Conservation (phyloP, 2,329 filamentous ascomycete species). For the Fusarium succisae region DNA sequence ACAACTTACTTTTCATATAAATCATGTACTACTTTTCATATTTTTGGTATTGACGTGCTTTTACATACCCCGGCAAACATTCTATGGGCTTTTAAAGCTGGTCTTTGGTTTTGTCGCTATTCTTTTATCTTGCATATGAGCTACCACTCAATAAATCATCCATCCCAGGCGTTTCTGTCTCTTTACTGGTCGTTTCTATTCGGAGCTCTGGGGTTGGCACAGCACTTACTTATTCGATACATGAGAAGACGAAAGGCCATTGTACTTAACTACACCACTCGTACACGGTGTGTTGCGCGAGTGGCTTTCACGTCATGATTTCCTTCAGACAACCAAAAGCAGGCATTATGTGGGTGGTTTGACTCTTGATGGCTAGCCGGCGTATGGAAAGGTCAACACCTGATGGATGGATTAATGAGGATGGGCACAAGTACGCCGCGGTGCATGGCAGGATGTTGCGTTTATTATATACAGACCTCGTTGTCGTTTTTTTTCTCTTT, state of each 20-base stretch:
- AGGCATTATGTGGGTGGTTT: constrained; percentile 24
- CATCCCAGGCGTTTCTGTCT: constrained; percentile 27
- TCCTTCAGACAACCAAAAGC: constrained; percentile 36
- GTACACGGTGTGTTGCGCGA: background rate
- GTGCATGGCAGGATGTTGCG: background rate
- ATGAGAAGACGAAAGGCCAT: constrained; percentile 3
- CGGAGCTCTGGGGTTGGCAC: constrained; percentile 4
- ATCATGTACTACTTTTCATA: constrained; percentile 36
- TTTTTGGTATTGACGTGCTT: constrained; percentile 17
- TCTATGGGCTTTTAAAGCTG: constrained; percentile 12
- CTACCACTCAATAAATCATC: constrained; percentile 8
- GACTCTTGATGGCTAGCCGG: constrained; percentile 20
- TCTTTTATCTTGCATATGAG: constrained; percentile 12
- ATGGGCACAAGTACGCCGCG: background rate
- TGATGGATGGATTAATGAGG: constrained; percentile 10
- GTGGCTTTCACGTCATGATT: background rate
- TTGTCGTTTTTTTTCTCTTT: constrained; percentile 4
- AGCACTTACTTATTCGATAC: constrained; percentile 3
- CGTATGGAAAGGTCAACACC: constrained; percentile 27
- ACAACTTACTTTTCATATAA: constrained; percentile 25
- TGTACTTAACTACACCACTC: background rate
- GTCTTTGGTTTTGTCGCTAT: constrained; percentile 21
- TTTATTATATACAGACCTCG: constrained; percentile 19
- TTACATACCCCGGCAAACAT: constrained; percentile 27
- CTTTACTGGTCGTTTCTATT: constrained; percentile 14